A percentile compares a stretch with the other conserved stretches of the same genome.
These are phyloP conservation scores for Radiomyces spectabilis DNA, from an alignment of 192 early-diverging fungal genomes.

Conservation along the genomic window DNA sequence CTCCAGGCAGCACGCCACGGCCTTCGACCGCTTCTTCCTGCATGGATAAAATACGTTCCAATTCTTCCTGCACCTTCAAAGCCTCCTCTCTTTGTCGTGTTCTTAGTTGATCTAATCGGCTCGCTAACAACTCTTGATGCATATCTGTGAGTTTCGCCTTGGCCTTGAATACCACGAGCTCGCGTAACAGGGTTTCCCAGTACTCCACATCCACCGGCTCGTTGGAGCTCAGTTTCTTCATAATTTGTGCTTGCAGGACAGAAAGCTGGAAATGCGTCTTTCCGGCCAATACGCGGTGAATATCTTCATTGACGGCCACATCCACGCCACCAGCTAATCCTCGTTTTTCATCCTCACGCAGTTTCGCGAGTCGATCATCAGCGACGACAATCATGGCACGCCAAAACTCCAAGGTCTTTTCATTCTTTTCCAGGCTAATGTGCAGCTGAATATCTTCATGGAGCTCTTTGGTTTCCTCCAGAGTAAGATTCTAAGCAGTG, in stretches of 20 bases:
- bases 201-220: constrained; percentile 85
- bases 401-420: constrained; percentile 80
- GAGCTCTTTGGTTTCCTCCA: constrained; percentile 70
- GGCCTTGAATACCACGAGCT: constrained; percentile 76
- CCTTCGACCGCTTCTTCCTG: constrained; percentile 31
- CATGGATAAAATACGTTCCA: constrained; percentile 45
- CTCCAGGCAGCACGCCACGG: constrained; percentile 23
- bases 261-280: constrained; percentile 73
- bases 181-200: constrained; percentile 81
- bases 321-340: constrained; percentile 34
- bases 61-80: constrained; percentile 43
- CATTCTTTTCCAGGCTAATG: constrained; percentile 72
- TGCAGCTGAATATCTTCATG: constrained; percentile 86
- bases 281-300: constrained; percentile 56
- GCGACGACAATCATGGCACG: constrained; percentile 73
- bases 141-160: constrained; percentile 70
- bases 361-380: constrained; percentile 54
- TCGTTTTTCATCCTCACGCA: constrained; percentile 18
- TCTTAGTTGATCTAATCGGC: constrained; percentile 65
- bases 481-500: constrained; percentile 42
- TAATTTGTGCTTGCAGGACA: constrained; percentile 68
- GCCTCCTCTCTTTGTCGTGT: constrained; percentile 48
- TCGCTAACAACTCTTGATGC: constrained; percentile 69
- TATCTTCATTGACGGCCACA: constrained; percentile 47
- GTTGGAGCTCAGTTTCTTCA: constrained; percentile 50